Conservation (phyloP, 805 yeast genomes). For the Yueomyces sp. region DNA sequence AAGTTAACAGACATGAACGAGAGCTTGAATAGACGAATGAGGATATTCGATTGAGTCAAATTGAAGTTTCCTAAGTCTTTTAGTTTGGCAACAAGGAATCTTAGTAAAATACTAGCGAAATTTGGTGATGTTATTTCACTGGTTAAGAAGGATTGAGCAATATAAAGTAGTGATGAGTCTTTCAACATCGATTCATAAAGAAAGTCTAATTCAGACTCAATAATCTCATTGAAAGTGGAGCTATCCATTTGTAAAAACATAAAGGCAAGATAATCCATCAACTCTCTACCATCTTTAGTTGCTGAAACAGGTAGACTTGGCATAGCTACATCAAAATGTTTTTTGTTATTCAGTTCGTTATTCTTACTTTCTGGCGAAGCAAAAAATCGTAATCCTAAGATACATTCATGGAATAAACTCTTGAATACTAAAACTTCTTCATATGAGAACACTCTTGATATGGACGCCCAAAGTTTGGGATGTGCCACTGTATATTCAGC, state of each 20-base stretch:
- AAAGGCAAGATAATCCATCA: constrained; percentile 91
- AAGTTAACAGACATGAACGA: constrained; percentile 93
- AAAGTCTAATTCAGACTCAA: constrained; percentile 64
- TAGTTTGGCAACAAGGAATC: constrained; percentile 60
- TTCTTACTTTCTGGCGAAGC: constrained; percentile 28
- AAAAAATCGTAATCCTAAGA: constrained; percentile 67
- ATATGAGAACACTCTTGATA: constrained; percentile 67
- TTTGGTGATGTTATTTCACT: constrained; percentile 91
- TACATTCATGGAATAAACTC: constrained; percentile 70
- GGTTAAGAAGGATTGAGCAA: constrained; percentile 88
- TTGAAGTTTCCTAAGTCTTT: constrained; percentile 73
- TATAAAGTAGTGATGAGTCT: constrained; percentile 75
- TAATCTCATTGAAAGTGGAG: constrained; percentile 87
- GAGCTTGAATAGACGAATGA: constrained; percentile 76
- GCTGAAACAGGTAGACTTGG: constrained; percentile 78
- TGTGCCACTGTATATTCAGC: constrained; percentile 35
- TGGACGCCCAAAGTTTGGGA: constrained; percentile 63
- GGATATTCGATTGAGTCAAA: constrained; percentile 59
- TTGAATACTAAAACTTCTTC: constrained; percentile 76
- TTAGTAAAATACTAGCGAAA: constrained; percentile 70
- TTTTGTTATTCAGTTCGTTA: constrained; percentile 14
- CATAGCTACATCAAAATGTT: constrained; percentile 52
- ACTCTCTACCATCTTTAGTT: constrained; percentile 84
- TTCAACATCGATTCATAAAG: constrained; percentile 66
- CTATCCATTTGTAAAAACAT: constrained; percentile 90